Conservation (phyloP, 345 rosid species). For the Lepidium africanum region DNA sequence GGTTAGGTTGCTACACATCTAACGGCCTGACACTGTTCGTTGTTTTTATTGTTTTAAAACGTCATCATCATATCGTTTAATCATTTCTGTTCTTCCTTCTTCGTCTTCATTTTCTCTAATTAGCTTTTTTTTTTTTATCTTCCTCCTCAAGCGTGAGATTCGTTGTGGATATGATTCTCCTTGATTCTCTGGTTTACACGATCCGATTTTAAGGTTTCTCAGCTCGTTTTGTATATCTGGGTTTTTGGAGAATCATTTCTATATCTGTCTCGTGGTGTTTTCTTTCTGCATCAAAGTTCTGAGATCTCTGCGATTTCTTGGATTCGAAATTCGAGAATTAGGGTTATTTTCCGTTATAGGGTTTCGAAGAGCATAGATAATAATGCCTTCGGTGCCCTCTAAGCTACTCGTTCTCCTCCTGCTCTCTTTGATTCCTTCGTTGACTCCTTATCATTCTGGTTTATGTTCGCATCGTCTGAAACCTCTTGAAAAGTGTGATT, state of each 20-base stretch:
- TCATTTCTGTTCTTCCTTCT: not conserved
- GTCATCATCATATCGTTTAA: not conserved
- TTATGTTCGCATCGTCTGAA: slow-evolving; percentile 72
- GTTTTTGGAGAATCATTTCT: not conserved
- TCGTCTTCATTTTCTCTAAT: slow-evolving; percentile 3
- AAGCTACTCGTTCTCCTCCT: slow-evolving; percentile 30
- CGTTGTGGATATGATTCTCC: not conserved
- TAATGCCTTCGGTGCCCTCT: slow-evolving; percentile 81
- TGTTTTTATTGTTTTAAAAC: not conserved
- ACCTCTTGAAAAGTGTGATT: slow-evolving; percentile 79
- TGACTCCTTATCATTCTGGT: slow-evolving; percentile 52
- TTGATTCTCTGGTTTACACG: not conserved
- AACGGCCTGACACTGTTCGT: not conserved
- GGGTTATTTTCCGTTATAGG: slow-evolving; percentile 35
- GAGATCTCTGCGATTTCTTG: slow-evolving; percentile 6
- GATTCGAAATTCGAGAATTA: slow-evolving; percentile 14
- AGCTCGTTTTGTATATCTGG: not conserved
- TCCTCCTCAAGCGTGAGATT: slow-evolving; percentile 17
- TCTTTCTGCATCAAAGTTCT: not conserved
- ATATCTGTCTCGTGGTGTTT: not conserved
- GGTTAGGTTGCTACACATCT: slow-evolving; percentile 9
- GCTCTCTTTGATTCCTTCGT: slow-evolving; percentile 40
- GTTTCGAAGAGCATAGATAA: slow-evolving; percentile 70
- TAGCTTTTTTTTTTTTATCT: not conserved
- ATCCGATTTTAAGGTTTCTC: not conserved